These are phyloP conservation scores for Grigorovia jiainica DNA, from an alignment of 805 yeast species.

Conservation along the genomic window DNA sequence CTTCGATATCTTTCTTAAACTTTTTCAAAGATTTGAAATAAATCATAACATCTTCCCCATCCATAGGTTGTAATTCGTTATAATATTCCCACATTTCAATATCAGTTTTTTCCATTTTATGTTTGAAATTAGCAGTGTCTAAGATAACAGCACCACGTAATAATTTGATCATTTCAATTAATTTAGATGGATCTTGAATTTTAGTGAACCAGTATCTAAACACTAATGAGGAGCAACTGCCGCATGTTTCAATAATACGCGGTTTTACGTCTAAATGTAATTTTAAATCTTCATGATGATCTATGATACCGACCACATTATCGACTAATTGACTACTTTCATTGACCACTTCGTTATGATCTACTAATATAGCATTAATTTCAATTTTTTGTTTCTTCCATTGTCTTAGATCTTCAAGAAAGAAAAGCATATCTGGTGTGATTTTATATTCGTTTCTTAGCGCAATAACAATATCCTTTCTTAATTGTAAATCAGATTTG, in stretches of 20 bases:
- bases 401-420: constrained; percentile 53
- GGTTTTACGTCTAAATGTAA: constrained; percentile 46
- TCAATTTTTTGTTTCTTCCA: constrained; percentile 11
- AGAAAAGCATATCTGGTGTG: constrained; percentile 42
- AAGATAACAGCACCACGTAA: constrained; percentile 60
- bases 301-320: constrained; percentile 55
- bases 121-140: constrained; percentile 64
- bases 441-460: constrained; percentile 34
- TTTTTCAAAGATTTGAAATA: constrained; percentile 30
- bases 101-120: constrained; percentile 58
- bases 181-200: constrained; percentile 8
- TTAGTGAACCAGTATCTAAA: constrained; percentile 42
- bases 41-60: constrained; percentile 1
- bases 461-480: constrained; percentile 61
- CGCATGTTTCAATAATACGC: constrained; percentile 49
- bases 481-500: constrained; percentile 48
- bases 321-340: constrained; percentile 25
- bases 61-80: not conserved
- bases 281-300: constrained; percentile 77
- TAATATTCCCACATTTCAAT: constrained; percentile 35
- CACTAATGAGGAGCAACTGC: constrained; percentile 76
- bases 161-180: constrained; percentile 35
- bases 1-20: constrained; percentile 55
- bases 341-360: constrained; percentile 67
- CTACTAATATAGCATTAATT: constrained; percentile 56